Evolutionary conservation across 257 asterid genomes (phyloP).

Genomic region (Nicotiana paniculata): DNA sequence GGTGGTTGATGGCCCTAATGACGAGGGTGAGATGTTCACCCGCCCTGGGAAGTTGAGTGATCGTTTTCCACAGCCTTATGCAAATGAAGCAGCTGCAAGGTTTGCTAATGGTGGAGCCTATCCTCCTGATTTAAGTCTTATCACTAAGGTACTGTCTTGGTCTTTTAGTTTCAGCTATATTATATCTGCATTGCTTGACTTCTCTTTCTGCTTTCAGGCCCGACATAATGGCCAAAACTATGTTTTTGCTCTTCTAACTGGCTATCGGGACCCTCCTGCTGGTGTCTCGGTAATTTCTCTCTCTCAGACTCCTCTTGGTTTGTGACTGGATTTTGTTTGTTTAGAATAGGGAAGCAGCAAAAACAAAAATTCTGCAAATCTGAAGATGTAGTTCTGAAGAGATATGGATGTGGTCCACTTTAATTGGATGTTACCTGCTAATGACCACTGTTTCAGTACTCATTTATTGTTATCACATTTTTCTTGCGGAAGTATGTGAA

Average conservation of each 20-base stretch:
- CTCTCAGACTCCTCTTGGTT: background rate
- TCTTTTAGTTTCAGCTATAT: background rate
- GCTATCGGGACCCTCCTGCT: slow-evolving; percentile 80
- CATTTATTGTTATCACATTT: background rate
- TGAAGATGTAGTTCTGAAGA: background rate
- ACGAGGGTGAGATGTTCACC: slow-evolving; percentile 72
- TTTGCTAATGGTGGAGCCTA: slow-evolving; percentile 86
- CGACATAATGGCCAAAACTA: slow-evolving; percentile 71
- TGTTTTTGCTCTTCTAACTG: slow-evolving; percentile 67
- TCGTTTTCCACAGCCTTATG: slow-evolving; percentile 66
- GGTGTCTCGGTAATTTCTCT: slow-evolving; percentile 43
- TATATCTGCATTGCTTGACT: slow-evolving; percentile 5
- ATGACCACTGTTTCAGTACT: background rate
- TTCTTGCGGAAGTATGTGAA: background rate
- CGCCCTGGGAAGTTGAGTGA: slow-evolving; percentile 73
- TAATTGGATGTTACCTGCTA: background rate
- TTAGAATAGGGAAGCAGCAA: background rate
- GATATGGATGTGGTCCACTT: background rate
- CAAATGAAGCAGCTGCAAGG: slow-evolving; percentile 73
- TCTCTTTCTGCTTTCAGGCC: slow-evolving; percentile 33
- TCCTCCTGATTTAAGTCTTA: slow-evolving; percentile 76
- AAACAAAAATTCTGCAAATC: background rate
- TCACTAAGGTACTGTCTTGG: slow-evolving; percentile 44
- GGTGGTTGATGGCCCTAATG: slow-evolving; percentile 75
- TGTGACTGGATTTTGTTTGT: background rate